Base-by-base conservation (phyloP, 495 filamentous ascomycete species). In the Darksidea phi region DNA sequence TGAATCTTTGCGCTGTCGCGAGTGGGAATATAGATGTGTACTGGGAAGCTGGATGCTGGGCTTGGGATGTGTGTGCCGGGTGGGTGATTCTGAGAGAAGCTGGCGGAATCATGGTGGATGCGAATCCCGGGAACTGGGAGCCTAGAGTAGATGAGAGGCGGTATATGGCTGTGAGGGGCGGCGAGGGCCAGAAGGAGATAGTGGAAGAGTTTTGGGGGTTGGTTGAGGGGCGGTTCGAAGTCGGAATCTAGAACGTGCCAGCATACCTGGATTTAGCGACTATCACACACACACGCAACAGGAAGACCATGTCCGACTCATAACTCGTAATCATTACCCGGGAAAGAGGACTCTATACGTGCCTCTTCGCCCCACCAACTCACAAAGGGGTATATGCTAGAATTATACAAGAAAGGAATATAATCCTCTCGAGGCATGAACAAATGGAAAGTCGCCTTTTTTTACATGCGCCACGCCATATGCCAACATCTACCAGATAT, bases 11-110 rank as follows among this genome's bases (percentile, higher is more conserved):
- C 57, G 81, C 78, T n/a, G 86, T 91, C 42, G 92, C 92, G 15
- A 79, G 82, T 0, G 93, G 92, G 0, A 82, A 84, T 65, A 63
- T 94, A 28, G 92, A 97, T 75, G 53, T 85, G 28, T 96, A 95
- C 66, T 97, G 93, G 92, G 92, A 97, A 69, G 90, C 89, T 13
- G 92, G 93, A 7, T 93, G 88, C 71, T 96, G 90, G 87, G 89
- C 88, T 25, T 96, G 92, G 92, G 92, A 97, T 76, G 90, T 96
- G 12, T 88, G 86, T 65, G 92, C 93, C 7, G 93, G 85, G 0
- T 96, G 92, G 93, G 86, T 91, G 28, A 88, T 97, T 64, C 75
- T 97, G 17, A 78, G 76, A 20, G 93, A 97, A 74, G 89, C 91
- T 0, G 93, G 92, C 0, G 92, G 92, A 1, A 79, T 85, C 37